Conservation (phyloP, 1,284 basidiomycete species). For the Cutaneotrichosporon cyanovorans region DNA sequence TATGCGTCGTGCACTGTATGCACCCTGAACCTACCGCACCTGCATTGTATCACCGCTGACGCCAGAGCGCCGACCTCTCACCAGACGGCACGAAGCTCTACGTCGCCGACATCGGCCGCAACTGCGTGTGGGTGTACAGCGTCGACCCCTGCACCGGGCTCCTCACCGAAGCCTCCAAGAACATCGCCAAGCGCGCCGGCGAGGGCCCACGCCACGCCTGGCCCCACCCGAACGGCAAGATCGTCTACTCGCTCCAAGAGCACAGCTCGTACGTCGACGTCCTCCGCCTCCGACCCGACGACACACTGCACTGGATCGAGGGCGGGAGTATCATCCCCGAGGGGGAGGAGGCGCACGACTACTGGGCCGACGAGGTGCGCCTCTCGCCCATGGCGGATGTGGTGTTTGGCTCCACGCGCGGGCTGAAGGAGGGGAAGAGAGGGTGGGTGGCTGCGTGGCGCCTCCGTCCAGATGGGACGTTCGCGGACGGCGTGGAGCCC, state of each 20-base stretch:
- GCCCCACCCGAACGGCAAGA: slow-evolving; percentile 42
- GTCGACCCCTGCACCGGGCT: slow-evolving; percentile 27
- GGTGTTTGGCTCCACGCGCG: slow-evolving; percentile 44
- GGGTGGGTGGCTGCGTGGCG: slow-evolving; percentile 42
- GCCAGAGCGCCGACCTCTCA: slow-evolving; percentile 30
- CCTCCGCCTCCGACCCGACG: slow-evolving; percentile 11
- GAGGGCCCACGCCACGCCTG: slow-evolving; percentile 46
- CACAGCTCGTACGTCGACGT: slow-evolving; percentile 21
- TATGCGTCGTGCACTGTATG: no score
- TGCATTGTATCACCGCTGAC: no score
- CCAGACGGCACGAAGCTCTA: slow-evolving; percentile 38
- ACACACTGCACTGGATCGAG: slow-evolving; percentile 17
- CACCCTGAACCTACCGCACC: no score
- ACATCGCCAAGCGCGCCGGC: slow-evolving; percentile 36
- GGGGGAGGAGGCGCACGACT: slow-evolving; percentile 6
- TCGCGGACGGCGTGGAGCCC: slow-evolving; percentile 5
- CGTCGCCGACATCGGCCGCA: slow-evolving; percentile 43
- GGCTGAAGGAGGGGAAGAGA: slow-evolving; percentile 30
- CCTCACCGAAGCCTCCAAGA: slow-evolving; percentile 36
- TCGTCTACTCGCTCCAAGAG: slow-evolving; percentile 40
- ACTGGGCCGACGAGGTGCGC: slow-evolving; percentile 45
- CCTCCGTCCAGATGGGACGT: slow-evolving; percentile 24
- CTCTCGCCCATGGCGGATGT: slow-evolving; percentile 30
- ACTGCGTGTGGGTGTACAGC: slow-evolving; percentile 44
- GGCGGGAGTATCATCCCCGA: slow-evolving; percentile 18